Percentiles rank a stretch among this genome's conserved stretches.
Conservation (phyloP, 2,329 filamentous ascomycete species). For the Atkinsonella hypoxylon region DNA sequence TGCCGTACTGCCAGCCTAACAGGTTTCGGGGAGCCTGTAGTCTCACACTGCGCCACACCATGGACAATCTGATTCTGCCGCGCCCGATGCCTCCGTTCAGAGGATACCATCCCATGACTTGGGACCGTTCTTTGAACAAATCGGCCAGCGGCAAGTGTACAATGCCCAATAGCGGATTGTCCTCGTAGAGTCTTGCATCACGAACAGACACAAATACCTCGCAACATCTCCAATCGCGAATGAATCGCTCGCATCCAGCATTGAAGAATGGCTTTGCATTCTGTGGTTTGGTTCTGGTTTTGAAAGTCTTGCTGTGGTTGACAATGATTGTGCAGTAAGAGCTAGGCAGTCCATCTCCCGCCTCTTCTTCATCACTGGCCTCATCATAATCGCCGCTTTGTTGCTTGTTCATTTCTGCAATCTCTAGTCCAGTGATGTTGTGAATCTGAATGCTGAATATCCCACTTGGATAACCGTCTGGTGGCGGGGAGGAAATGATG, state of each 20-base stretch:
- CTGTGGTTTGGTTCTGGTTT: constrained; percentile 64
- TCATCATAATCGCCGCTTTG: constrained; percentile 33
- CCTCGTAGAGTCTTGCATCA: constrained; percentile 56
- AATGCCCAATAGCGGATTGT: constrained; percentile 57
- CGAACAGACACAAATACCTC: constrained; percentile 58
- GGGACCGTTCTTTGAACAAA: constrained; percentile 49
- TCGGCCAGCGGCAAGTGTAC: constrained; percentile 54
- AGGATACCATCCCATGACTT: constrained; percentile 54
- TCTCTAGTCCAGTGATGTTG: constrained; percentile 57
- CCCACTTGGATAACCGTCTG: constrained; percentile 48
- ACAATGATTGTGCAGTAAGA: constrained; percentile 63
- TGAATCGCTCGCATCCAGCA: constrained; percentile 60
- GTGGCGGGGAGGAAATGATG: constrained; percentile 56
- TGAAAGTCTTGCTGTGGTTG: constrained; percentile 59
- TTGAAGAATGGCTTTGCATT: constrained; percentile 72
- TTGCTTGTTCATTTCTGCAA: constrained; percentile 46
- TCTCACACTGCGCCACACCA: constrained; percentile 61
- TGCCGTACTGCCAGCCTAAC: constrained; percentile 62
- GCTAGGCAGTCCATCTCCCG: constrained; percentile 54
- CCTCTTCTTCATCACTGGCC: constrained; percentile 43
- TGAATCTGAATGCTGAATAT: constrained; percentile 61
- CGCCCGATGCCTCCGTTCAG: constrained; percentile 62
- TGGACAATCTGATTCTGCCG: constrained; percentile 54
- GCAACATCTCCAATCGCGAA: constrained; percentile 53
- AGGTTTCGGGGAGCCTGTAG: constrained; percentile 46